Base-by-base conservation (phyloP, 2,329 filamentous ascomycete genomes). In the Cordyceps cicadae region DNA sequence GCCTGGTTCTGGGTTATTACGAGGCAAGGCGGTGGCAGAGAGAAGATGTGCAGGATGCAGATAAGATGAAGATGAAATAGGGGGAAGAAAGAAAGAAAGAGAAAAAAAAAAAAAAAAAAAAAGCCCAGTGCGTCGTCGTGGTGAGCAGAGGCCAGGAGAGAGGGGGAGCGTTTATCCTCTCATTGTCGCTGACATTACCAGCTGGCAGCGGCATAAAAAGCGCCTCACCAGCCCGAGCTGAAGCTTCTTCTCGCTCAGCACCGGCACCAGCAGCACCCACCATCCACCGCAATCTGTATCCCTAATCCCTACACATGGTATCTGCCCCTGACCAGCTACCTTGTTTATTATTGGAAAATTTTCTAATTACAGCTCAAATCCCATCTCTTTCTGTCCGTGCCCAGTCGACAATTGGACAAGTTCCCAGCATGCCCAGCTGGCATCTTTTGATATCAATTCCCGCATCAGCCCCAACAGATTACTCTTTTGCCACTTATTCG, bases 321-420 rank as follows among this genome's bases (percentile, higher is more conserved):
- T 37, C 34, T 37, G 6, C n/a, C 43, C 54, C 34, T 49, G 19
- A 46, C 45, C 24, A 11, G 45, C 3, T 49, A 11, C 54, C 3
- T 49, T 34, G 24, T 21, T 15, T 32, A 58, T 24, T 34, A 21
- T 19, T 41, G 24, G n/a, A 19, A 32, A 51, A 14, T 45, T 51
- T n/a, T n/a, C 55, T 58, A 51, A 58, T 51, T 43, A 51, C 34
- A 58, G 11, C 24, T 32, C 34, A 43, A 24, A 29, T 58, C 54
- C 55, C 55, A 51, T 58, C 46, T 51, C 34, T 51, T 5, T 55
- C 29, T 37, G 34, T 37, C 34, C 34, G 19, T 46, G 43, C 43
- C 43, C 43, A 3, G 17, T 21, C 26, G 45, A 11, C 19, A 9
- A 37, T 37, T 37, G 34, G 14, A n/a, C n/a, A 5, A 34, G 32